phyloP scores from a whole-genome alignment of 2,329 filamentous ascomycete species.

The Aspergillus sp. region DNA sequence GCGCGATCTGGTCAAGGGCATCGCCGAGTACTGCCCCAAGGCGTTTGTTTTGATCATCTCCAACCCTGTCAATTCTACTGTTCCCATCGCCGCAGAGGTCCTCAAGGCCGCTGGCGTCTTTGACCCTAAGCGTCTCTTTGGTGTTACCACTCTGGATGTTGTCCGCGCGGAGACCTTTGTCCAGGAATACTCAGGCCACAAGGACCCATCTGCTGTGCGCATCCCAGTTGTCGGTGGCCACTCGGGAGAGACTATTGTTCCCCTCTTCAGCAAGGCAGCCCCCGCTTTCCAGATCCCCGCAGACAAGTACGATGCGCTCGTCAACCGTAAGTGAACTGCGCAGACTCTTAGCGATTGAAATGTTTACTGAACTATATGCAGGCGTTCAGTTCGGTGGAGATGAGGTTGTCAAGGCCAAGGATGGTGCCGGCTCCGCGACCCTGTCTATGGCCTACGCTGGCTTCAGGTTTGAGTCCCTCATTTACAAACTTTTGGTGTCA shows the following conservation, averaged over 20 bases:
- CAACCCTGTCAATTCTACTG: constrained; percentile 99
- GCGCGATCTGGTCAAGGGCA: constrained; percentile 84
- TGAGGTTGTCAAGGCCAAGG: constrained; percentile 93
- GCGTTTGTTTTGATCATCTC: constrained; percentile 96
- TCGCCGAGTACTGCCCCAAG: constrained; percentile 86
- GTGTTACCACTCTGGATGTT: constrained; percentile 97
- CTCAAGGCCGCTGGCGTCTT: constrained; percentile 93
- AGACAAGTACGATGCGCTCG: constrained; percentile 86
- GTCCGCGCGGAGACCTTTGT: constrained; percentile 98
- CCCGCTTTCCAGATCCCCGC: constrained; percentile 77
- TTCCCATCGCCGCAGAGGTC: constrained; percentile 95
- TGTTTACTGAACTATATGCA: constrained; percentile 28
- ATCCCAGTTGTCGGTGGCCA: constrained; percentile 96
- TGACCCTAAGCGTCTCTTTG: constrained; percentile 92
- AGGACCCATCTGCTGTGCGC: constrained; percentile 77
- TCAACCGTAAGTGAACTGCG: constrained; percentile 66
- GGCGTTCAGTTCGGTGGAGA: constrained; percentile 96
- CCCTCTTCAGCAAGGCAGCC: constrained; percentile 89
- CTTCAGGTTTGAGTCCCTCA: constrained; percentile 66
- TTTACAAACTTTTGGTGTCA: constrained; percentile 14
- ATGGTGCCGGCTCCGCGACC: constrained; percentile 85
- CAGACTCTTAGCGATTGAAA: background rate
- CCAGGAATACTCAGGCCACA: constrained; percentile 77
- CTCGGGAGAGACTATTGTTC: constrained; percentile 97
- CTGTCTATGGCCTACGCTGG: constrained; percentile 95